Base-by-base conservation (phyloP, 1,284 basidiomycete species). In the Heterobasidion annosum region DNA sequence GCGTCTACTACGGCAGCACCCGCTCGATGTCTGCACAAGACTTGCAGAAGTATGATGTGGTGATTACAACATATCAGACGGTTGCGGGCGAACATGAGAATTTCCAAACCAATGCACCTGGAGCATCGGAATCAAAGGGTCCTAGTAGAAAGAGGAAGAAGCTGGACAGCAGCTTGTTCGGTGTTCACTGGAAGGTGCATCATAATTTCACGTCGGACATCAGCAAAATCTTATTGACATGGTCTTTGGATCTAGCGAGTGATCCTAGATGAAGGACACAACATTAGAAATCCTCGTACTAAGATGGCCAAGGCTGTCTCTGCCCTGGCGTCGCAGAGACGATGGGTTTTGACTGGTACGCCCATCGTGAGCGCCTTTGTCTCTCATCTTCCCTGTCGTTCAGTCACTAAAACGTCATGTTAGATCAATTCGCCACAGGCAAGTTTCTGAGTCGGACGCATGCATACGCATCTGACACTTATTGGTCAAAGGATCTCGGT, bases 1-100 rank as follows among this genome's bases (percentile, higher is more conserved):
- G 80, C 62, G 74, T 84, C 8, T 93, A 93, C 66, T 86, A 91
- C 58, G 87, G 89, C 19, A 69, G 77, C 6, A 79, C 74, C n/a
- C 82, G 85, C 50, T 75, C 76, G 9, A 70, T 89, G 61, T 77
- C 73, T 10, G 70, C 85, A 0, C 70, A 77, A 40, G 76, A 88
- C 34, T 68, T 96, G 13, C 70, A 75, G 56, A 73, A 78, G 56
- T 84, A 82, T 63, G 93, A 96, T 62, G 73, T 94, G 8, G 84
- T 96, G n/a, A 82, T 96, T 54, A 93, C 92, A 0, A 96, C 93
- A 0, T 96, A 95, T 67, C 88, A 92, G 61, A 83, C 81, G 2
- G 75, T 81, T 12, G 70, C 76, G 2, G 73, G 75, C n/a, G 82
- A 85, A 58, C 70, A 78, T 56, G 68, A 67, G 6, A 67, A 72